Percentiles rank a stretch among this genome's conserved stretches.
phyloP scores from a whole-genome alignment of 106 monocot species.

The Dioscorea zingiberensis region DNA sequence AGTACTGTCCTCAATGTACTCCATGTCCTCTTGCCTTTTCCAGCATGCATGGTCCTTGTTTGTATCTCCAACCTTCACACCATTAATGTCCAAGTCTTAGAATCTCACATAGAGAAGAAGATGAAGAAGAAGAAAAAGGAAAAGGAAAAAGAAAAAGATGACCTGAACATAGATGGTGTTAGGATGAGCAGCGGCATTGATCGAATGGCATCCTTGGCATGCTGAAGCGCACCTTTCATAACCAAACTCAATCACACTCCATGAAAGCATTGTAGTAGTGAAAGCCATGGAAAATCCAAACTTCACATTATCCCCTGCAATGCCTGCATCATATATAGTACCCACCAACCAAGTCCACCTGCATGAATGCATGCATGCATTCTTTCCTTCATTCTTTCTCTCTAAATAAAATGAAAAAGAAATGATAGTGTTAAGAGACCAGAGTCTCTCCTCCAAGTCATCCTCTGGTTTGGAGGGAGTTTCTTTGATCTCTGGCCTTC shows the following conservation, averaged over 20 bases:
- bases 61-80: slow-evolving; percentile 75
- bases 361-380: too few relatives aligned
- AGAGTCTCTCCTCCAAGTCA: too few relatives aligned
- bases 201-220: slow-evolving; percentile 72
- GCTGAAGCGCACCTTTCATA: slow-evolving; percentile 79
- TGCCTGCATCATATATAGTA: too few relatives aligned
- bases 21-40: slow-evolving; percentile 99
- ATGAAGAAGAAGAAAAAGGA: too few relatives aligned
- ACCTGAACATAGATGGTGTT: slow-evolving; percentile 50
- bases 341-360: slow-evolving; percentile 99
- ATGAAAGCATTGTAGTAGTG: slow-evolving; percentile 83
- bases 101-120: too few relatives aligned
- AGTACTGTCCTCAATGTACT: slow-evolving; percentile 80
- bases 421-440: slow-evolving; percentile 29
- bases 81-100: too few relatives aligned
- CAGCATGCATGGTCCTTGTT: slow-evolving; percentile 93
- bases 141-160: background rate
- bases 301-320: too few relatives aligned
- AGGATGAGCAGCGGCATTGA: slow-evolving; percentile 61
- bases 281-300: too few relatives aligned
- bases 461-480: too few relatives aligned
- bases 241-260: slow-evolving; percentile 96
- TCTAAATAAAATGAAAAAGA: too few relatives aligned
- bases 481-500: too few relatives aligned
- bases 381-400: background rate